These are phyloP conservation scores for Trichoderma gamsii DNA, from an alignment of 495 filamentous ascomycete species.

Conservation along the genomic window DNA sequence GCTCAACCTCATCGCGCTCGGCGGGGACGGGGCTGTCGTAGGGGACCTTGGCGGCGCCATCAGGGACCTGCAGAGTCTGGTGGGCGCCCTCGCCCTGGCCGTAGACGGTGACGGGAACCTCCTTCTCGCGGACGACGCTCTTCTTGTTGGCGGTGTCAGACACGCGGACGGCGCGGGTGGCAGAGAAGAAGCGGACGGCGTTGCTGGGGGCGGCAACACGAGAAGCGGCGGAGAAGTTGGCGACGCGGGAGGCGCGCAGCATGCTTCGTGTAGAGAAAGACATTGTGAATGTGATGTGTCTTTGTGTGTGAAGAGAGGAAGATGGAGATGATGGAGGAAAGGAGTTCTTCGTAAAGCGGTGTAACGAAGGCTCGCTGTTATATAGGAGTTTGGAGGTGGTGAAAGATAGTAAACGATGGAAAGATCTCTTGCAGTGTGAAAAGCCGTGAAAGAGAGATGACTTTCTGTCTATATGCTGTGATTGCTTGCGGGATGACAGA, in stretches of 20 bases:
- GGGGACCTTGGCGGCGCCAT: slow-evolving; percentile 51
- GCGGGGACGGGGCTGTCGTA: slow-evolving; percentile 29
- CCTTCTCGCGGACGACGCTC: slow-evolving; percentile 45
- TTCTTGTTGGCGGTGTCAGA: slow-evolving; percentile 28
- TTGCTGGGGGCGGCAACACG: slow-evolving; percentile 20
- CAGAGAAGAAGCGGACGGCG: slow-evolving; percentile 31
- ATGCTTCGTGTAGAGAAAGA: slow-evolving; percentile 33
- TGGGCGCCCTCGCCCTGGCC: slow-evolving; percentile 41
- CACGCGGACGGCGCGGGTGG: slow-evolving; percentile 31
- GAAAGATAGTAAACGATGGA: neutral
- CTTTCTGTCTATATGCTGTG: neutral
- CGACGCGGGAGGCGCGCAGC: slow-evolving; percentile 29
- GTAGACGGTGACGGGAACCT: slow-evolving; percentile 45
- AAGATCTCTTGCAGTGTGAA: neutral
- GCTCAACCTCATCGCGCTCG: slow-evolving; percentile 30
- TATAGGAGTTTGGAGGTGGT: neutral
- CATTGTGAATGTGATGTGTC: slow-evolving; percentile 29
- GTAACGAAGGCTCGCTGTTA: neutral
- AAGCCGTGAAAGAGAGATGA: neutral
- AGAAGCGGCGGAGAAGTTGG: slow-evolving; percentile 28
- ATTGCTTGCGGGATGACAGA: neutral
- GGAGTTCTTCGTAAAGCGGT: neutral
- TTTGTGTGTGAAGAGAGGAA: slow-evolving; percentile 10
- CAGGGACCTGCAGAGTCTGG: slow-evolving; percentile 70
- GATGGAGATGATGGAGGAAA: slow-evolving; percentile 2